Base-by-base conservation (phyloP, 805 yeast species). In the Saccharomyces paradoxus region DNA sequence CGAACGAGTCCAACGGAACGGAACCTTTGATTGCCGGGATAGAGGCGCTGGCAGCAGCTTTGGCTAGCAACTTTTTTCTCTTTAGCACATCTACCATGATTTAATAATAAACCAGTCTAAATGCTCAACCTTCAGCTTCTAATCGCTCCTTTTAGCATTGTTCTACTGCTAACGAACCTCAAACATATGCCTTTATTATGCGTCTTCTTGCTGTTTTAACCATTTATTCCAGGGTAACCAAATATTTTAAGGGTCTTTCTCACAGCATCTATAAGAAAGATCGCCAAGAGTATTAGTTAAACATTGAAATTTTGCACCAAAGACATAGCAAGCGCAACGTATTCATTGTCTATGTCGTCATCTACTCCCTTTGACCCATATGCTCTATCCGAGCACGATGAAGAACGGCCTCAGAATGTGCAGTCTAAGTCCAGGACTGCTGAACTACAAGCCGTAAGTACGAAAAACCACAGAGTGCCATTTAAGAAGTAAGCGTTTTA, bases 291-390 rank as follows among this genome's bases (percentile, higher is more conserved):
- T 28, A 28, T 17, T 29, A 28, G 10, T 48, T n/a, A 17, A 46
- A 3, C 30, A 27, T 4, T 8, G 12, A 5, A 2, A 9, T 22
- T 46, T 46, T 14, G 31, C 31, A 12, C 49, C 9, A 9, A 46
- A 28, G 12, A 46, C 29, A 17, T 2, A 27, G 30, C 31, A n/a
- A 27, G 21, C 32, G 31, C 49, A 46, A 46, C 49, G 21, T 27
- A 46, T 46, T 21, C 44, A 37, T 8, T 10, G 13, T 37, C 22
- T 24, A 85, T 86, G 91, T 81, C 89, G 30, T 83, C 89, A 22
- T 79, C 87, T 48, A 84, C 81, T 51, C 94, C 95, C 54, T 87
- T 87, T 68, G 95, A 87, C 70, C 94, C 94, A 65, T 87, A 84
- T 66, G 82, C 84, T 60, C 91, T 90, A 51, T 78, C 83, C 58